Evolutionary conservation across 1,284 basidiomycete species (phyloP).

Genomic region (Heterobasidion parviporum): DNA sequence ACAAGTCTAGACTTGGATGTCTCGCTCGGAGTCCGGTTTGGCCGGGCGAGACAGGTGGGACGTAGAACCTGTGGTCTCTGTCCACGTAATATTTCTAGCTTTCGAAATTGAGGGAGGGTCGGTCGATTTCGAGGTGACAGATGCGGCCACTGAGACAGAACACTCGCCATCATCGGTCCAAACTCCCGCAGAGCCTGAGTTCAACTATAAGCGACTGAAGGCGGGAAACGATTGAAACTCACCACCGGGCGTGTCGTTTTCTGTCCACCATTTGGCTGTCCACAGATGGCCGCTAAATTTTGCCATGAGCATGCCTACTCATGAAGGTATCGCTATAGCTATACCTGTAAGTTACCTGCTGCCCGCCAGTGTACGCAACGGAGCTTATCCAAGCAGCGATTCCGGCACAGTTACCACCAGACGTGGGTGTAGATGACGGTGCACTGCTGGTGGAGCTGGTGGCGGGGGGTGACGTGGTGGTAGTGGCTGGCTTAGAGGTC

Average conservation of each 20-base stretch:
- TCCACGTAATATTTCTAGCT: not conserved
- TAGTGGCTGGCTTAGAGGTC: not conserved
- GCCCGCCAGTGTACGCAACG: slow-evolving; percentile 39
- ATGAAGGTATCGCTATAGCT: slow-evolving; percentile 11
- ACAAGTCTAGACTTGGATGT: too few relatives aligned
- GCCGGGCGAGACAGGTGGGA: too few relatives aligned
- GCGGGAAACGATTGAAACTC: slow-evolving; percentile 4
- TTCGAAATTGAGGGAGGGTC: not conserved
- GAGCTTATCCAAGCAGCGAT: slow-evolving; percentile 41
- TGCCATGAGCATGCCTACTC: too few relatives aligned
- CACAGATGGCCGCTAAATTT: slow-evolving; percentile 31
- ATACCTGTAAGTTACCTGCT: slow-evolving; percentile 40
- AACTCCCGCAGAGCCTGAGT: slow-evolving; percentile 22
- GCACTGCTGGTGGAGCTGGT: slow-evolving; percentile 19
- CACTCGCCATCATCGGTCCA: slow-evolving; percentile 29
- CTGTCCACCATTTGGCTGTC: slow-evolving; percentile 52
- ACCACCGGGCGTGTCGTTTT: slow-evolving; percentile 47
- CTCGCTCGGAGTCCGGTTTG: too few relatives aligned
- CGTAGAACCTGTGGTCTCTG: not conserved
- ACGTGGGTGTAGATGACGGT: slow-evolving; percentile 16
- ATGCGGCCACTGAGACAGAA: not conserved
- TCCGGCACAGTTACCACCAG: slow-evolving; percentile 33
- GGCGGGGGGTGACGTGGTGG: slow-evolving; percentile 9
- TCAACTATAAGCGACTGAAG: not conserved
- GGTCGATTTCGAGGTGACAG: not conserved